A percentile compares a stretch with the other conserved stretches of the same genome.
Evolutionary conservation across 352 stramenopile genomes (phyloP).

Genomic region (Phytophthora palmivora): DNA sequence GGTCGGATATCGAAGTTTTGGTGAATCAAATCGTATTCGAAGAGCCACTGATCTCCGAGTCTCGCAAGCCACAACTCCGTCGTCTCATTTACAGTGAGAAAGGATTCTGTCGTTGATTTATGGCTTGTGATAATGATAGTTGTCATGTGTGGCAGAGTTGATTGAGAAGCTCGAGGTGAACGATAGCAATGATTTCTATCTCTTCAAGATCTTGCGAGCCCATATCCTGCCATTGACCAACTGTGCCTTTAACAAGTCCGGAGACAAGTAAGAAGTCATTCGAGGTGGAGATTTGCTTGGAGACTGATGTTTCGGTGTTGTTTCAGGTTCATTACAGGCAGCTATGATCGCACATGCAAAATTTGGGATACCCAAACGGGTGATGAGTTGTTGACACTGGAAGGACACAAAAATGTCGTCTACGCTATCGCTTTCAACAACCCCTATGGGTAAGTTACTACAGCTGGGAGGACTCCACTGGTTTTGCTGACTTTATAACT

Average conservation of each 20-base stretch:
- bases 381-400: slow-evolving; percentile 93
- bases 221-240: slow-evolving; percentile 97
- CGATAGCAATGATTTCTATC: slow-evolving; percentile 95
- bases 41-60: slow-evolving; percentile 94
- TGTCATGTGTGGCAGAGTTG: slow-evolving; percentile 65
- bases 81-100: slow-evolving; percentile 92
- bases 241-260: slow-evolving; percentile 97
- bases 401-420: slow-evolving; percentile 96
- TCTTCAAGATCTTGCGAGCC: slow-evolving; percentile 96
- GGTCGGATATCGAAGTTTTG: slow-evolving; percentile 93
- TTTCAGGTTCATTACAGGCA: slow-evolving; percentile 94
- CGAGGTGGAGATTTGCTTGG: background rate
- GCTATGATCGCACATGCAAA: slow-evolving; percentile 96
- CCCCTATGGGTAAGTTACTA: slow-evolving; percentile 84
- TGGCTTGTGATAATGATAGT: background rate
- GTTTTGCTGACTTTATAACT: background rate
- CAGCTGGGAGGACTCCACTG: background rate
- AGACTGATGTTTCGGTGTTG: background rate
- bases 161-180: slow-evolving; percentile 96
- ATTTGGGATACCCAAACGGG: slow-evolving; percentile 96
- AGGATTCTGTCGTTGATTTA: background rate
- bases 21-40: slow-evolving; percentile 97
- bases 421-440: slow-evolving; percentile 98
- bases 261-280: slow-evolving; percentile 83
- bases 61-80: slow-evolving; percentile 93